Evolutionary conservation across 164 flowering plant genomes (phyloP).

Genomic region (Tinospora cordifolia): DNA sequence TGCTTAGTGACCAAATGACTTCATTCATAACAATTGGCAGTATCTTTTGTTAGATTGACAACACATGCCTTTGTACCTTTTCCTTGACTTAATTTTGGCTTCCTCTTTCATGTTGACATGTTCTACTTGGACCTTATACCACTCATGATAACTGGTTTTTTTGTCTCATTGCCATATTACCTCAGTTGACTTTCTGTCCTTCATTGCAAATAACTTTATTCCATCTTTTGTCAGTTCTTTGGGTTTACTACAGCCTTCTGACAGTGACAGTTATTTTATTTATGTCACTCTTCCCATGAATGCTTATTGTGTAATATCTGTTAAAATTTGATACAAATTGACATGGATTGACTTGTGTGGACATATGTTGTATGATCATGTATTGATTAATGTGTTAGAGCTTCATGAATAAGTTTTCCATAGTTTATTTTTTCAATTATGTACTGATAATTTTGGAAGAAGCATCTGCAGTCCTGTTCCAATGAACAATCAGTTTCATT

Average conservation of each 20-base stretch:
- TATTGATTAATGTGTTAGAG: neutral
- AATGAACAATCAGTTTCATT: conserved; percentile 12
- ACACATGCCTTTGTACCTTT: no score
- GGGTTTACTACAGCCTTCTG: neutral
- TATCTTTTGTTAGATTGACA: no score
- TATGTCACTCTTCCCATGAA: neutral
- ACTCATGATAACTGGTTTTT: no score
- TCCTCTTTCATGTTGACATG: no score
- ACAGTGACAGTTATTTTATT: neutral
- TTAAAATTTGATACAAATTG: neutral
- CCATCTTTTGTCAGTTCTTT: neutral
- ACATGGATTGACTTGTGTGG: neutral
- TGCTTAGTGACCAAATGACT: no score
- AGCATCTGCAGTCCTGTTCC: conserved; percentile 13
- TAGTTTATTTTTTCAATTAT: conserved; percentile 16
- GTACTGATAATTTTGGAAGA: conserved; percentile 20
- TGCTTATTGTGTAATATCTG: neutral
- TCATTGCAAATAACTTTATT: neutral
- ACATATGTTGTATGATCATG: neutral
- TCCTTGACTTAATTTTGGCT: no score
- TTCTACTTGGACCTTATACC: no score
- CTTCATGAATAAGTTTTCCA: neutral
- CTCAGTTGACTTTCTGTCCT: neutral
- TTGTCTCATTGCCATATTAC: no score
- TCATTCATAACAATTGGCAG: no score